These are phyloP conservation scores for Dimocarpus longan DNA, from an alignment of 345 rosid genomes.

Conservation along the genomic window DNA sequence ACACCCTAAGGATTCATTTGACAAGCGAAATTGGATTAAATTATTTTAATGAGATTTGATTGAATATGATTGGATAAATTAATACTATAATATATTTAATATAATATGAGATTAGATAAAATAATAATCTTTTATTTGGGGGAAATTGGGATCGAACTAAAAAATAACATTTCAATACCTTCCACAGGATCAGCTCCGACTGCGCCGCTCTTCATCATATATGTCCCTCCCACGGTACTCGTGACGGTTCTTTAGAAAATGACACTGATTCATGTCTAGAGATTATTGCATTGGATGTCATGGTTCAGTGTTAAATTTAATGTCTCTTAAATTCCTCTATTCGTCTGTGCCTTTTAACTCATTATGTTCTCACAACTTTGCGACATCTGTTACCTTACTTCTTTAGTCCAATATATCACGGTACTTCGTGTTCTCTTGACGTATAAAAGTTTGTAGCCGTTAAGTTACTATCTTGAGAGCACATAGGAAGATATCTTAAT, in stretches of 20 bases:
- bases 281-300: not conserved
- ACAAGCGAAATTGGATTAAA: too few relatives aligned
- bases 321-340: not conserved
- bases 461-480: not conserved
- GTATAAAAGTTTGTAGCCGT: not conserved
- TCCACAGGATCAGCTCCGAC: conserved; percentile 24
- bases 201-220: conserved; percentile 47
- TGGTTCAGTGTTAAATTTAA: not conserved
- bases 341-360: not conserved
- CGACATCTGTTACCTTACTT: not conserved
- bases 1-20: too few relatives aligned
- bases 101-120: too few relatives aligned
- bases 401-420: not conserved
- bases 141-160: too few relatives aligned
- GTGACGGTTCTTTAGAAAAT: conserved; percentile 13
- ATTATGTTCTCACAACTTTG: not conserved
- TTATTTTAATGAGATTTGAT: too few relatives aligned
- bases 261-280: not conserved
- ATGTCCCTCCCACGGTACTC: conserved; percentile 45
- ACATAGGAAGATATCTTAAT: not conserved
- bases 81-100: too few relatives aligned
- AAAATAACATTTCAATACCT: too few relatives aligned
- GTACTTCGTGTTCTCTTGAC: not conserved
- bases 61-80: too few relatives aligned
- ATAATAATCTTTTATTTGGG: too few relatives aligned